Conservation (phyloP, 2,329 filamentous ascomycete genomes). For the Dactylellina drechsleri region DNA sequence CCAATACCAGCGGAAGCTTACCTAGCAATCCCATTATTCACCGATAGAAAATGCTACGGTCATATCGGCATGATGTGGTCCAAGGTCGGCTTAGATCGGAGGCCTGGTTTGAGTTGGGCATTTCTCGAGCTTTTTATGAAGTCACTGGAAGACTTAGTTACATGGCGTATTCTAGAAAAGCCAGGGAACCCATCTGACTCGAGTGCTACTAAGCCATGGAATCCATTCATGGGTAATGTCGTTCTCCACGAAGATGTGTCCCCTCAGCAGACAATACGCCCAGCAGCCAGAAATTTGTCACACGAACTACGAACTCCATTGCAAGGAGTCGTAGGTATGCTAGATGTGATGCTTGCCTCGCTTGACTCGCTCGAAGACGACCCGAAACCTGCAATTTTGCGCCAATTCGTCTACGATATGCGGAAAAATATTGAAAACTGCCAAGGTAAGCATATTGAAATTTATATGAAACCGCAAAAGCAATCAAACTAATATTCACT, state of each 20-base stretch:
- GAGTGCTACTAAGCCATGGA: conserved; percentile 58
- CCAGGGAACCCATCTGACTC: conserved; percentile 59
- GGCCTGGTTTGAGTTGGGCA: conserved; percentile 70
- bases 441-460: conserved; percentile 66
- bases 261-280: conserved; percentile 73
- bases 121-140: conserved; percentile 76
- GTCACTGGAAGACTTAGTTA: conserved; percentile 74
- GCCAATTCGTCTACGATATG: conserved; percentile 70
- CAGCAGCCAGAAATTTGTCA: conserved; percentile 76
- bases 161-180: conserved; percentile 69
- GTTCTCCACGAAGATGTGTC: conserved; percentile 69
- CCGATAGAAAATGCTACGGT: conserved; percentile 73
- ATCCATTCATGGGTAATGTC: conserved; percentile 61
- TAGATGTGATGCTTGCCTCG: conserved; percentile 79
- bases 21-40: conserved; percentile 73
- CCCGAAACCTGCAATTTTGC: conserved; percentile 61
- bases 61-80: conserved; percentile 80
- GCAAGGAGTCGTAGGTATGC: conserved; percentile 79
- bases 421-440: conserved; percentile 77
- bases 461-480: conserved; percentile 20
- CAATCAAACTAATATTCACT: conserved; percentile 30
- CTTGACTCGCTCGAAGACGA: conserved; percentile 47
- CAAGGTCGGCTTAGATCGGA: conserved; percentile 68
- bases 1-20: conserved; percentile 74
- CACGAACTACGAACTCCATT: conserved; percentile 78